Evolutionary conservation across 805 yeast species (phyloP).

Genomic region (Starmera pachycereana): DNA sequence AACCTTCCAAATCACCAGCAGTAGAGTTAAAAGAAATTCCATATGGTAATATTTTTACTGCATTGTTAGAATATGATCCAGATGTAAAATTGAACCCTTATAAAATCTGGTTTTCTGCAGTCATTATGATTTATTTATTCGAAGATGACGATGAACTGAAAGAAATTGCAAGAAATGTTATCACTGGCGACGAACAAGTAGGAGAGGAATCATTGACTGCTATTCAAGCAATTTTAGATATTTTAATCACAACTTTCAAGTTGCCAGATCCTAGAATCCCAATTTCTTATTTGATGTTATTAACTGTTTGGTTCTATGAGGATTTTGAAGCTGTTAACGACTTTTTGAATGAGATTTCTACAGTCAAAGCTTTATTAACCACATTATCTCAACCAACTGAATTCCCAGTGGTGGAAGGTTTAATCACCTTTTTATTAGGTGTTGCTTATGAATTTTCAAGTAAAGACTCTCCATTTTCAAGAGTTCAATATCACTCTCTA

Average conservation of each 20-base stretch:
- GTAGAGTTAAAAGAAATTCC: constrained; percentile 19
- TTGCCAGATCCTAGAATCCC: constrained; percentile 64
- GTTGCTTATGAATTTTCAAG: constrained; percentile 76
- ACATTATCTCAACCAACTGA: constrained; percentile 47
- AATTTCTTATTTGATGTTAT: constrained; percentile 65
- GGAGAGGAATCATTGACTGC: constrained; percentile 64
- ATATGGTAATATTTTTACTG: constrained; percentile 54
- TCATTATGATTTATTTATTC: constrained; percentile 52
- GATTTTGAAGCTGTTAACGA: constrained; percentile 66
- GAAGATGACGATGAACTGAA: constrained; percentile 42
- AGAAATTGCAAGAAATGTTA: constrained; percentile 35
- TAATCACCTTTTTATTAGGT: constrained; percentile 65
- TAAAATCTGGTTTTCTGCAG: constrained; percentile 73
- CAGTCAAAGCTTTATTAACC: constrained; percentile 58
- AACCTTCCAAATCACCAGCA: not conserved
- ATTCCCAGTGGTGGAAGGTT: constrained; percentile 56
- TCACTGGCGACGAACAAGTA: constrained; percentile 44
- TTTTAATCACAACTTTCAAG: constrained; percentile 54
- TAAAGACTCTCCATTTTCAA: constrained; percentile 36
- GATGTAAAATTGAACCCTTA: constrained; percentile 74
- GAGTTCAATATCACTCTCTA: constrained; percentile 51
- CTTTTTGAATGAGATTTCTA: constrained; percentile 57
- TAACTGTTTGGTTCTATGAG: constrained; percentile 71
- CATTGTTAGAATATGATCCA: constrained; percentile 68
- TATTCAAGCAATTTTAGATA: constrained; percentile 70